phyloP scores from a whole-genome alignment of 345 rosid genomes.

The Abelmoschus esculentus region DNA sequence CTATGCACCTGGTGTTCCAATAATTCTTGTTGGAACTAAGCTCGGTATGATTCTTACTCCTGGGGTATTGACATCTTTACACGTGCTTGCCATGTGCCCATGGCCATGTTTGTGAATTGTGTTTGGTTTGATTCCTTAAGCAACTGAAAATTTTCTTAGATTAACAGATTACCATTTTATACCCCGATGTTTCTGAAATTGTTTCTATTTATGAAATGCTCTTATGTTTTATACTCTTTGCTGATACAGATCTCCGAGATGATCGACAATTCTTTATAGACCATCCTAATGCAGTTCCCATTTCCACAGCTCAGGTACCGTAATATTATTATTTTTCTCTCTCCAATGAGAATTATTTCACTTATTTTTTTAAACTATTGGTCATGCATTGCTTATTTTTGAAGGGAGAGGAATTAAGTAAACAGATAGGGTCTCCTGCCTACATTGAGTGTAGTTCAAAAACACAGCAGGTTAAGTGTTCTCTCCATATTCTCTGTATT shows the following conservation, averaged over 20 bases:
- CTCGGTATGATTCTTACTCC: constrained; percentile 13
- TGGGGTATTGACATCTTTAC: not conserved
- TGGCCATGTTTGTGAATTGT: not conserved
- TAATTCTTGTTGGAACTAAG: constrained; percentile 59
- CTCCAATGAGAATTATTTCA: not conserved
- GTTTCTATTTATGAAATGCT: not conserved
- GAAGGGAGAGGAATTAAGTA: constrained; percentile 94
- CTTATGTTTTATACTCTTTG: not conserved
- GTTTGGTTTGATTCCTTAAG: not conserved
- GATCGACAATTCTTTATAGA: constrained; percentile 60
- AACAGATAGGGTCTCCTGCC: constrained; percentile 76
- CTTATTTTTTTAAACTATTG: not conserved
- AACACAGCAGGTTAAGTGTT: constrained; percentile 67
- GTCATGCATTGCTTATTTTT: constrained; percentile 7
- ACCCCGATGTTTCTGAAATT: not conserved
- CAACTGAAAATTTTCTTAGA: not conserved
- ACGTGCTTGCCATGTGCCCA: not conserved
- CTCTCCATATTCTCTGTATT: not conserved
- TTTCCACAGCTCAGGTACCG: constrained; percentile 50
- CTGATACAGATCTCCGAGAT: constrained; percentile 57
- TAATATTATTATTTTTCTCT: not conserved
- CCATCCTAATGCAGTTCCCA: constrained; percentile 70
- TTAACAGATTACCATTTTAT: not conserved
- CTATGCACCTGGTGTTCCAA: constrained; percentile 46
- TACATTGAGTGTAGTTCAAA: constrained; percentile 94